Percentiles rank a stretch among this genome's conserved stretches.
These are phyloP conservation scores for Verticillium zaregamsianum DNA, from an alignment of 2,329 filamentous ascomycete species.

Conservation along the genomic window DNA sequence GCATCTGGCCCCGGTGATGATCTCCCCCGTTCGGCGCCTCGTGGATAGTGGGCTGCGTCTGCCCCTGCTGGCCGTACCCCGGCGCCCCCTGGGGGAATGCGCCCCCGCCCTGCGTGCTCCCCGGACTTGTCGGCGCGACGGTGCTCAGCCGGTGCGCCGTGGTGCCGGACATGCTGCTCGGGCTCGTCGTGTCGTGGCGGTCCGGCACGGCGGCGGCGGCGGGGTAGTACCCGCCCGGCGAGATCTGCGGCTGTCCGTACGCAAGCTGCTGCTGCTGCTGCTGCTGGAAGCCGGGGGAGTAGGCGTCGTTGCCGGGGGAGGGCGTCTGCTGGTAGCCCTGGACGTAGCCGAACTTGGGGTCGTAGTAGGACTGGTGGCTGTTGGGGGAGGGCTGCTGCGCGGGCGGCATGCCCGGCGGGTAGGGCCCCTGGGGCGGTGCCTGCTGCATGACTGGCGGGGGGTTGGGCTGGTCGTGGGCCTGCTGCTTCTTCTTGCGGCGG, in stretches of 20 bases:
- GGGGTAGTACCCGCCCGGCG: conserved; percentile 14
- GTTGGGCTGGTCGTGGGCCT: neutral
- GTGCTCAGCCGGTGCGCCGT: conserved; percentile 6
- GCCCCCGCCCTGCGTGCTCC: conserved; percentile 15
- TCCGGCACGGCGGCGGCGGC: conserved; percentile 1
- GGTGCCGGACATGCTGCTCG: neutral
- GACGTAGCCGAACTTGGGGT: conserved; percentile 17
- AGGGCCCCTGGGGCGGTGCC: conserved; percentile 4
- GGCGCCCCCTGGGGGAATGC: conserved; percentile 5
- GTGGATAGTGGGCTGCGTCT: conserved; percentile 24
- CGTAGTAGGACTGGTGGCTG: conserved; percentile 17
- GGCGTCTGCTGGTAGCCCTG: conserved; percentile 4
- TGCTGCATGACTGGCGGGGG: conserved; percentile 6
- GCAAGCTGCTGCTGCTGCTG: conserved; percentile 14
- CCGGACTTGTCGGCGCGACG: conserved; percentile 3
- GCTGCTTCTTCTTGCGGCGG: conserved; percentile 20
- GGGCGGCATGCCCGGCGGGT: neutral
- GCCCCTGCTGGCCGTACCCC: conserved; percentile 15
- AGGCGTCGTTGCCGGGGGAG: neutral
- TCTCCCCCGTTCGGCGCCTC: conserved; percentile 33
- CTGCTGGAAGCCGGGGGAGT: conserved; percentile 2
- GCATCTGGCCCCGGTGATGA: conserved; percentile 33
- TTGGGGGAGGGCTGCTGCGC: neutral
- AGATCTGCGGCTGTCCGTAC: conserved; percentile 5
- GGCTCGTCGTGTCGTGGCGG: neutral